Evolutionary conservation across 352 stramenopile genomes (phyloP), one percentile per base, ranked within the genome.

Genomic region (Globisporangium spinosum): DNA sequence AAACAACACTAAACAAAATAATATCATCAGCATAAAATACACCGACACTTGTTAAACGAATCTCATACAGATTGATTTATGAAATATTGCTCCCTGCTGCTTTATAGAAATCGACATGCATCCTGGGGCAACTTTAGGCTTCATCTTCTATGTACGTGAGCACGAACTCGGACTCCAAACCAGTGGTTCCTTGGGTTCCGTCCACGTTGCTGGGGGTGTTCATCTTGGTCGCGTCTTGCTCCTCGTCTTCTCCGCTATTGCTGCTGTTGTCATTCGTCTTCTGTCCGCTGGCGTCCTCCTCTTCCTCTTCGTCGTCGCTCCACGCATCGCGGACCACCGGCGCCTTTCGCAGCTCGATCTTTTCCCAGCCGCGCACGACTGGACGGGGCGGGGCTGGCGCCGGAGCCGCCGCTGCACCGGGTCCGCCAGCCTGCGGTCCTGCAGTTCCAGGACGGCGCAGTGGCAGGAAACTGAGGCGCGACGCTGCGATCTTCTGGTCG

Each of bases 241-340:
- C 55, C 3, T 47, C 8, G 8, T 58, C 63, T 58, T 63, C 72
- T 27, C 69, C 68, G 34, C 66, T 63, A 17, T 51, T 68, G 15
- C 58, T 68, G 53, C 72, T 80, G 23, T 43, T 3, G 62, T 69
- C 32, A 64, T 63, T 61, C 43, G 58, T 53, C 38, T 76, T 47
- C 51, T 73, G 51, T 54, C 66, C 43, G 40, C 62, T 63, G 22
- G 29, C 10, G 53, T 3, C 64, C n/a, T 68, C 45, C 29, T 40
- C 51, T 1, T 73, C 57, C 29, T 65, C 66, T 45, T 92, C 85
- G 20, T 93, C 86, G 40, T 94, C 84, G 70, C 87, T 94, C 87
- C 87, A 94, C 0, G 87, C 85, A 68, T 94, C 87, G 2, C 69
- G 72, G 40, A 91, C 63, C 62, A 82, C 71, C 5, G 78, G 77